phyloP scores from a whole-genome alignment of 108 stramenopile species.

The Cyclotella baltica region DNA sequence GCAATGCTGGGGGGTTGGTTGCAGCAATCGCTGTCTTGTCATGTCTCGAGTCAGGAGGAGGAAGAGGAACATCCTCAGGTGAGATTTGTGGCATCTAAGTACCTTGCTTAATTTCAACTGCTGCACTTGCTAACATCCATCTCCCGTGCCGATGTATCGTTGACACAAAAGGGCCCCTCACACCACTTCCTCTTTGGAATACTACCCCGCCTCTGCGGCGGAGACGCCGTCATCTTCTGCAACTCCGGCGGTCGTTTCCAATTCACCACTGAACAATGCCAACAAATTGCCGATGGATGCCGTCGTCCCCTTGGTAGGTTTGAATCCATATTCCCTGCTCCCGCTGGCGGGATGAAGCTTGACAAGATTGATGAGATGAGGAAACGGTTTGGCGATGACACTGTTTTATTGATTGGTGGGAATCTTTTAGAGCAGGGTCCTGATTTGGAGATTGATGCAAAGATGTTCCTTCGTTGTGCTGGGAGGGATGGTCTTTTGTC shows the following conservation, averaged over 20 bases:
- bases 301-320: conserved; percentile 33
- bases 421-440: conserved; percentile 33
- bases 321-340: conserved; percentile 27
- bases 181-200: conserved; percentile 38
- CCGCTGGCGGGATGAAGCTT: conserved; percentile 39
- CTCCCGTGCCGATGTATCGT: no score
- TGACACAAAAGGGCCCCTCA: no score
- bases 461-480: conserved; percentile 20
- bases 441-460: conserved; percentile 37
- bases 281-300: conserved; percentile 31
- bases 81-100: no score
- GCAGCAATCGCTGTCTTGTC: conserved; percentile 4
- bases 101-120: no score
- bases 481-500: conserved; percentile 23
- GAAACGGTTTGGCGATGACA: conserved; percentile 38
- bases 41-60: background rate
- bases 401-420: conserved; percentile 35
- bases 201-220: conserved; percentile 34
- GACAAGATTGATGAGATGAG: conserved; percentile 33
- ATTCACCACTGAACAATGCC: conserved; percentile 28
- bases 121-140: no score
- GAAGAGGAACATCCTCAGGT: conserved; percentile 34
- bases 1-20: conserved; percentile 43
- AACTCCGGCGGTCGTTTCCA: conserved; percentile 32
- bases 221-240: conserved; percentile 35